Percentiles rank a stretch among this genome's conserved stretches.
These are phyloP conservation scores for Rhizomucor pusillus DNA, from an alignment of 371 early-diverging fungal species.

Conservation along the genomic window DNA sequence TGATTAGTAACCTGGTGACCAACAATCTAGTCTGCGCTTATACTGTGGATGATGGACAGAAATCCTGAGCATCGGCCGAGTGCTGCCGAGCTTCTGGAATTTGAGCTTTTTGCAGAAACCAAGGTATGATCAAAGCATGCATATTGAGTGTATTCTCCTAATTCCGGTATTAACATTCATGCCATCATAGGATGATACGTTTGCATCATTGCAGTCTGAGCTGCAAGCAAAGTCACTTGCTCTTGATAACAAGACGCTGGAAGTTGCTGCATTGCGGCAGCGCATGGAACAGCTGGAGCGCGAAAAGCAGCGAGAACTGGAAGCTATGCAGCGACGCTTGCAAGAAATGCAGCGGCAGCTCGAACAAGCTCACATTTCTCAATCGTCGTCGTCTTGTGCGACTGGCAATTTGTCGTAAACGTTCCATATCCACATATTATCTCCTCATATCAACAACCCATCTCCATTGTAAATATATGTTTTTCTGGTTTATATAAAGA, in stretches of 20 bases:
- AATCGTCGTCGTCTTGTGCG: too few relatives aligned
- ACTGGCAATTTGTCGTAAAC: too few relatives aligned
- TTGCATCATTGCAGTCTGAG: slow-evolving; percentile 15
- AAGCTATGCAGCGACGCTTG: slow-evolving; percentile 16
- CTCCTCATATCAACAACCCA: slow-evolving; percentile 3
- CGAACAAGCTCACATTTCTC: slow-evolving; percentile 1
- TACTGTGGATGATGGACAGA: slow-evolving; percentile 75
- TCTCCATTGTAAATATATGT: too few relatives aligned
- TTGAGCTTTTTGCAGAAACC: slow-evolving; percentile 11
- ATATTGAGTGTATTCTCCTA: not conserved
- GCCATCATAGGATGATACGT: slow-evolving; percentile 12
- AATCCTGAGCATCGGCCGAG: slow-evolving; percentile 73
- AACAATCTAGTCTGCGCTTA: slow-evolving; percentile 59
- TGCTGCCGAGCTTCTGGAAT: slow-evolving; percentile 70
- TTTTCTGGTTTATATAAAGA: too few relatives aligned
- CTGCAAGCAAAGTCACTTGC: slow-evolving; percentile 20
- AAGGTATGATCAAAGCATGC: slow-evolving; percentile 3
- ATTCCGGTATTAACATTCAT: not conserved
- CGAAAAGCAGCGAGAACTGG: slow-evolving; percentile 23
- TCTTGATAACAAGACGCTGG: slow-evolving; percentile 23
- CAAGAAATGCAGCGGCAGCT: slow-evolving; percentile 16
- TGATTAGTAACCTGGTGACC: not conserved
- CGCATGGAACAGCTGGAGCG: slow-evolving; percentile 21
- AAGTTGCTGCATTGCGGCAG: slow-evolving; percentile 24
- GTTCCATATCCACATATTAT: not conserved